These are phyloP conservation scores for Monilinia polystroma DNA, from an alignment of 2,329 filamentous ascomycete species.

Conservation along the genomic window DNA sequence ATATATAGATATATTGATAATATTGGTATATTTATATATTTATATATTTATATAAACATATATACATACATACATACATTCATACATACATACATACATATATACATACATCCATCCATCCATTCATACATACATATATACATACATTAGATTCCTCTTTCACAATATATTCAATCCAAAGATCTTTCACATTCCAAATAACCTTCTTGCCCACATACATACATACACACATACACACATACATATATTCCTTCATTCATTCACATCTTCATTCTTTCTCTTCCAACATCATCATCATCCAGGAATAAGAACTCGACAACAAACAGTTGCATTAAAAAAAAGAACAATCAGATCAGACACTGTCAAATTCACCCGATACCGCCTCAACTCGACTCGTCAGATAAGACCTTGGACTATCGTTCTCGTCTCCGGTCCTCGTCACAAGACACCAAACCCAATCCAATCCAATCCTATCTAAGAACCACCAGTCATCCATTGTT, in stretches of 20 bases:
- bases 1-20: no score
- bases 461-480: not conserved
- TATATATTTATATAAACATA: no score
- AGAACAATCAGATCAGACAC: conserved; percentile 3
- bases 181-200: not conserved
- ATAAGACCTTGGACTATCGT: conserved; percentile 16
- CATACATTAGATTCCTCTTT: no score
- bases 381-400: conserved; percentile 19
- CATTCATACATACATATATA: no score
- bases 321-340: conserved; percentile 19
- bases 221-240: no score
- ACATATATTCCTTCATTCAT: not conserved
- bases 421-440: conserved; percentile 24
- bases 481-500: conserved; percentile 8
- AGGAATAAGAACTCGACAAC: conserved; percentile 20
- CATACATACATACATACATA: no score
- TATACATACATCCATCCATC: no score
- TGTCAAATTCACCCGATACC: conserved; percentile 19
- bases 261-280: not conserved
- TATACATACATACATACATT: no score
- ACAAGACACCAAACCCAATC: conserved; percentile 21
- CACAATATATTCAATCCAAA: not conserved
- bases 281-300: not conserved
- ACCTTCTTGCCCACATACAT: not conserved
- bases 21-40: no score